These are phyloP conservation scores for Collybia sordida DNA, from an alignment of 768 basidiomycete genomes.

Conservation along the genomic window DNA sequence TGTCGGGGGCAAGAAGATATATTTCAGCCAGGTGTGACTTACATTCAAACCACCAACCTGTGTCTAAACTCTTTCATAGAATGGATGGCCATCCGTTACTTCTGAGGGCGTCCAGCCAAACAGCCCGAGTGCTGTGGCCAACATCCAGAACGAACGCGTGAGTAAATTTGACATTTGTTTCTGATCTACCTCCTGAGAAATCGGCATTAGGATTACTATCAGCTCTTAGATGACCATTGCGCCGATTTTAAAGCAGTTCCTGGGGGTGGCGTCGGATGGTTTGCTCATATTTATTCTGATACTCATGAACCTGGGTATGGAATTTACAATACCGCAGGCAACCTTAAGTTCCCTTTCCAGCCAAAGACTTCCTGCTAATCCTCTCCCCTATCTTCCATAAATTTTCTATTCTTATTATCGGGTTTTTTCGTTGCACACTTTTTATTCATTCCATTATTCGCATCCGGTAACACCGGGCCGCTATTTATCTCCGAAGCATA, in stretches of 20 bases:
- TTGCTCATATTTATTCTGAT: slow-evolving; percentile 79
- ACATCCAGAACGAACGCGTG: slow-evolving; percentile 62
- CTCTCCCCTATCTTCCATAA: neutral
- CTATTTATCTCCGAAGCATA: neutral
- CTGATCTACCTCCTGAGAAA: slow-evolving; percentile 1
- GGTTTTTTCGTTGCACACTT: neutral
- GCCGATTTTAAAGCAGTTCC: slow-evolving; percentile 54
- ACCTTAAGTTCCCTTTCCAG: slow-evolving; percentile 62
- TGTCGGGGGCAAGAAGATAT: slow-evolving; percentile 71
- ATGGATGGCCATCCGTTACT: slow-evolving; percentile 75
- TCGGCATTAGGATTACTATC: slow-evolving; percentile 54
- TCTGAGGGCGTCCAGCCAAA: slow-evolving; percentile 65
- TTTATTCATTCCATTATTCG: neutral
- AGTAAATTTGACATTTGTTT: slow-evolving; percentile 11
- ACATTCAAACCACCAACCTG: neutral
- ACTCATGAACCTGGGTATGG: slow-evolving; percentile 68
- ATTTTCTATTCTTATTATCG: neutral
- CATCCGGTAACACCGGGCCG: neutral
- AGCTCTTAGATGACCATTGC: slow-evolving; percentile 64
- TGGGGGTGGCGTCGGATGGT: slow-evolving; percentile 76
- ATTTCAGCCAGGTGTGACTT: slow-evolving; percentile 59
- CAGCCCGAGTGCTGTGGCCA: slow-evolving; percentile 57
- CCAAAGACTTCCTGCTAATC: slow-evolving; percentile 60
- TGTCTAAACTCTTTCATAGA: slow-evolving; percentile 37
- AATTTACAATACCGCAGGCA: slow-evolving; percentile 49